Base-by-base conservation (phyloP, 495 filamentous ascomycete species). In the Penicillium ochrochloron region DNA sequence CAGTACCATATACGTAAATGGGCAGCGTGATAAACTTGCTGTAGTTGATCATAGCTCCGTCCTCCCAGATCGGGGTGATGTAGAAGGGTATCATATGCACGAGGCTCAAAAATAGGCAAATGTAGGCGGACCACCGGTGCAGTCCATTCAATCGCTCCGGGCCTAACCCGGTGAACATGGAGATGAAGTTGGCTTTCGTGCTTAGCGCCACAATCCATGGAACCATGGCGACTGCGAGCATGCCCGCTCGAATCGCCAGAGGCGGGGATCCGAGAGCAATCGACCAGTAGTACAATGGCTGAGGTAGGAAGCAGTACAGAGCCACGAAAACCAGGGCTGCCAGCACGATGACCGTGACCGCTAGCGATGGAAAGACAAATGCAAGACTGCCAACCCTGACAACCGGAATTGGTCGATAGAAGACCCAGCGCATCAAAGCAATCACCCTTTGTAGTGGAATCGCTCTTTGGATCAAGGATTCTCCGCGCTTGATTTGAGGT, bases 71-170 rank as follows among this genome's bases (percentile, higher is more conserved):
- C 17, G 93, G 92, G 53, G 92, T 91, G 61, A 97, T 76, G 66
- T 97, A 96, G 76, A 95, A 98, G 0, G 94, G 94, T 39, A 95
- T 77, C 37, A 88, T 91, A 73, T 98, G 94, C 25, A 97, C 79
- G 42, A 97, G 73, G 60, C 88, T 86, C 39, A 97, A 81, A 69
- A 96, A 91, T 3, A 96, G 82, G 74, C 90, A 94, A 15, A 97
- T 78, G 69, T 95, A 96, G n/a, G 88, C 91, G 27, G 88, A 84
- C 95, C 95, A 98, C 64, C 94, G 88, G 79, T 98, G 94, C 60
- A 98, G 83, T 34, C 96, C 92, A 68, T 97, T 97, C 57, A 98
- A 83, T 31, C 95, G 83, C 78, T 98, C 94, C 55, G 94, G 94
- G 5, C 93, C 90, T 68, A 98, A 93, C 12, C 94, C 94, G 6